Evolutionary conservation across 192 early-diverging fungal species (phyloP).

Genomic region (Cetraspora pellucida): DNA sequence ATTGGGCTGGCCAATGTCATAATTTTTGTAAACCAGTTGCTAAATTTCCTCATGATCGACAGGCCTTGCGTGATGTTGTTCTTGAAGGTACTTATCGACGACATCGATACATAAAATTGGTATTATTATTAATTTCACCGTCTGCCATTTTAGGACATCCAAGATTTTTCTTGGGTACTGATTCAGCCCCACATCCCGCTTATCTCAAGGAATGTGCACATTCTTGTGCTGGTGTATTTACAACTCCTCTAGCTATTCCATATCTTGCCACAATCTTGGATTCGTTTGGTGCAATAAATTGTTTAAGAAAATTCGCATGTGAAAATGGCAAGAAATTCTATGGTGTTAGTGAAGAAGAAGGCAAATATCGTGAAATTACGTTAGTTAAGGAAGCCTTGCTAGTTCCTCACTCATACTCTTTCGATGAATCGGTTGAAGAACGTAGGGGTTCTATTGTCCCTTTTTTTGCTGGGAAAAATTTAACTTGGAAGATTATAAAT

Average conservation of each 20-base stretch:
- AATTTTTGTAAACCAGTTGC: conserved; percentile 99
- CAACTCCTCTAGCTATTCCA: conserved; percentile 78
- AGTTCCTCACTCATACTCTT: conserved; percentile 59
- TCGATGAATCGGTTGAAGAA: conserved; percentile 52
- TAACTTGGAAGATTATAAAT: conserved; percentile 62
- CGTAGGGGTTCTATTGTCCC: conserved; percentile 73
- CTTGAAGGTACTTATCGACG: conserved; percentile 57
- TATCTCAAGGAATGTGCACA: conserved; percentile 81
- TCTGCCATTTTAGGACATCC: conserved; percentile 67
- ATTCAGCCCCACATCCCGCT: conserved; percentile 93
- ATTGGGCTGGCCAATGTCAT: conserved; percentile 97
- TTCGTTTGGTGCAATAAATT: conserved; percentile 79
- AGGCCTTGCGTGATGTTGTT: conserved; percentile 81
- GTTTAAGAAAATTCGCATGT: conserved; percentile 80
- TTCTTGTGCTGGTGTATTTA: conserved; percentile 91
- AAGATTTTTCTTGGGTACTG: conserved; percentile 96
- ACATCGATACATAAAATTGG: background rate
- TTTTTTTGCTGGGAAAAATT: conserved; percentile 74
- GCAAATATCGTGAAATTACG: conserved; percentile 42
- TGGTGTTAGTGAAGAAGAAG: conserved; percentile 61
- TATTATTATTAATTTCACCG: background rate
- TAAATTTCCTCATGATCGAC: conserved; percentile 89
- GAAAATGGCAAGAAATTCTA: conserved; percentile 88
- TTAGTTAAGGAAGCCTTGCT: conserved; percentile 45
- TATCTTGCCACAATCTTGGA: conserved; percentile 92